phyloP scores from a whole-genome alignment of 179 eudicot genomes.

The Beta lomatogona region DNA sequence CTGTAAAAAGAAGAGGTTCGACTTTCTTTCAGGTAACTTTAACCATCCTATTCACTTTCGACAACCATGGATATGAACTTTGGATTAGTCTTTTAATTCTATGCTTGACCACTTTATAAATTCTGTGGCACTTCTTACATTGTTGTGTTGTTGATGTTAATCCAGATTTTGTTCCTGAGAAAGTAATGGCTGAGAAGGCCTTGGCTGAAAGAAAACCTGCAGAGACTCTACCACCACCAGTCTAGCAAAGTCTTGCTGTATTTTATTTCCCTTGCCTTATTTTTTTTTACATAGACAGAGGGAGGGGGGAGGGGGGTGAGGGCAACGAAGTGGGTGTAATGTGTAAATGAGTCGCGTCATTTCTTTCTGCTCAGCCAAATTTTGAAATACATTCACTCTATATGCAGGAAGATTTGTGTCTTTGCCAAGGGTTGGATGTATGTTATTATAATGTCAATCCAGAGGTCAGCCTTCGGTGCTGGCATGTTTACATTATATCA shows the following conservation, averaged over 20 bases:
- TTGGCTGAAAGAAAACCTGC: constrained; percentile 50
- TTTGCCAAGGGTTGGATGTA: not conserved
- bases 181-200: constrained; percentile 76
- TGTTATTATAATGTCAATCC: not conserved
- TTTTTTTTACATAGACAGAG: not conserved
- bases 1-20: constrained; percentile 55
- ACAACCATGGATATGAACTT: not conserved
- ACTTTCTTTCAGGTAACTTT: constrained; percentile 80
- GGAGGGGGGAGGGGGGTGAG: no score
- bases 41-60: not conserved
- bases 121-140: not conserved
- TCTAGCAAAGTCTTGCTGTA: constrained; percentile 9
- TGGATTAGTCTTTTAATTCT: not conserved
- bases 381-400: not conserved
- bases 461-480: not conserved
- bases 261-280: no score
- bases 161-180: constrained; percentile 87
- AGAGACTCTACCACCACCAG: constrained; percentile 44
- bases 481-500: constrained; percentile 1
- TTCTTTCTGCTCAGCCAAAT: not conserved
- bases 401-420: not conserved
- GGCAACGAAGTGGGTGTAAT: no score
- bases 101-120: not conserved
- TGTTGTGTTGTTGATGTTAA: not conserved
- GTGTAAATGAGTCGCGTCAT: not conserved